These are phyloP conservation scores for Podospora tetraspora DNA, from an alignment of 495 filamentous ascomycete species.

Conservation along the genomic window DNA sequence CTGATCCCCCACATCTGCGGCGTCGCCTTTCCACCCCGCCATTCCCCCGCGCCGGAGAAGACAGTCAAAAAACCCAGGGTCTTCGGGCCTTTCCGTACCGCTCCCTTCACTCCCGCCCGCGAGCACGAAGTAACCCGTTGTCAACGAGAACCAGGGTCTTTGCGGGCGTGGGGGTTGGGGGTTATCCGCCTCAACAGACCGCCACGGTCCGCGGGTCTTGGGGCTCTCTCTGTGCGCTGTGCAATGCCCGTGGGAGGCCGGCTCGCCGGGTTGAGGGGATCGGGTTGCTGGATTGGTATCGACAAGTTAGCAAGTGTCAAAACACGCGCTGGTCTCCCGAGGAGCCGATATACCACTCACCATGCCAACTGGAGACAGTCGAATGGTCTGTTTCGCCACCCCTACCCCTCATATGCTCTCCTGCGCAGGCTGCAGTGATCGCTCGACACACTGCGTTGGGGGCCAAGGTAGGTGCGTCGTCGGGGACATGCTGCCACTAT, in stretches of 20 bases:
- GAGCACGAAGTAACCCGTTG: not conserved
- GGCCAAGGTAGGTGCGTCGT: not conserved
- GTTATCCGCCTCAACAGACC: not conserved
- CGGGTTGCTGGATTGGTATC: not conserved
- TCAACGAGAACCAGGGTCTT: not conserved
- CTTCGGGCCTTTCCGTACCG: not conserved
- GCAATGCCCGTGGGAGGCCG: too few species aligned
- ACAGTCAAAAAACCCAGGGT: not conserved
- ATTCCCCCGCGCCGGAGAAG: not conserved
- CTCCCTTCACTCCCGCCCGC: not conserved
- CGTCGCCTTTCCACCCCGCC: not conserved
- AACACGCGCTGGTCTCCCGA: not conserved
- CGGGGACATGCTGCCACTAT: not conserved
- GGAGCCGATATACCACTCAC: not conserved
- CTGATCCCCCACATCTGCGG: conserved; percentile 8
- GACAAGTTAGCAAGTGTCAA: not conserved
- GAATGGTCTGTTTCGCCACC: not conserved
- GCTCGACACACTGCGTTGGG: not conserved
- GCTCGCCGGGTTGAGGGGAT: not conserved
- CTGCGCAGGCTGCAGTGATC: not conserved
- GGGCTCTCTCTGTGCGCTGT: not conserved
- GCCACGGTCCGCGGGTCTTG: not conserved
- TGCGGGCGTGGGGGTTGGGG: not conserved
- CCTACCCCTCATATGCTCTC: not conserved
- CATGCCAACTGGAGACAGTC: not conserved